These are phyloP conservation scores for Hyphodiscus hymeniophilus DNA, from an alignment of 495 filamentous ascomycete genomes.

Conservation along the genomic window DNA sequence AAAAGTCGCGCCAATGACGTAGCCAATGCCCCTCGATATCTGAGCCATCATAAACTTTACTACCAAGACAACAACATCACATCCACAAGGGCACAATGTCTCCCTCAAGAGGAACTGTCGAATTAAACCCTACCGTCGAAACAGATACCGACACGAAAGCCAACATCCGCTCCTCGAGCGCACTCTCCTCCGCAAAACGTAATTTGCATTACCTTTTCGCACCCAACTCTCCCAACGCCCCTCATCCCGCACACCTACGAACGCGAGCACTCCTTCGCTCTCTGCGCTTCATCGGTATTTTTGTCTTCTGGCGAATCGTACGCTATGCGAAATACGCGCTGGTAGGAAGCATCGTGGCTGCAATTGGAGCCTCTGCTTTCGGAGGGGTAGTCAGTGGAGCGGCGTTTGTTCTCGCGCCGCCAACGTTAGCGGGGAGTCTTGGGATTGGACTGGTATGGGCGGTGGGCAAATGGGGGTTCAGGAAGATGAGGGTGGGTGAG, in stretches of 20 bases:
- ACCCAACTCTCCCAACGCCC: conserved; percentile 15
- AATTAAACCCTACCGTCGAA: not conserved
- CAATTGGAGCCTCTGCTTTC: conserved; percentile 24
- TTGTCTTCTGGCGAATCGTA: conserved; percentile 33
- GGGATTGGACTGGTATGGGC: conserved; percentile 23
- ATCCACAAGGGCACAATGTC: conserved; percentile 17
- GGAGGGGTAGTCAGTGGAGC: conserved; percentile 26
- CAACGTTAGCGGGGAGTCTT: conserved; percentile 23
- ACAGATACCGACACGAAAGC: conserved; percentile 14
- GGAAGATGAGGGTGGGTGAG: conserved; percentile 19
- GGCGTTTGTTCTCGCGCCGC: conserved; percentile 28
- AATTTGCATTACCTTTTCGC: conserved; percentile 22
- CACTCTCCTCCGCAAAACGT: conserved; percentile 14
- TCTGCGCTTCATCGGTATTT: conserved; percentile 26
- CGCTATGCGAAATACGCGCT: conserved; percentile 31
- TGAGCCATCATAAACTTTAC: too few species aligned
- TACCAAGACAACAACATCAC: too few species aligned
- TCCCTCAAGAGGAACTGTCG: conserved; percentile 14
- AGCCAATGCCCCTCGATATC: too few species aligned
- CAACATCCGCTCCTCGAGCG: conserved; percentile 14
- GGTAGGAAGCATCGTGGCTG: conserved; percentile 21
- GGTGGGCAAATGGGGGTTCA: conserved; percentile 20
- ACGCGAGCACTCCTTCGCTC: conserved; percentile 30
- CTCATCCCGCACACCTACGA: conserved; percentile 23
- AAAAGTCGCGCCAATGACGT: too few species aligned